Conservation (phyloP, 441 rosid genomes). For the Pelargonium fulgidum region DNA sequence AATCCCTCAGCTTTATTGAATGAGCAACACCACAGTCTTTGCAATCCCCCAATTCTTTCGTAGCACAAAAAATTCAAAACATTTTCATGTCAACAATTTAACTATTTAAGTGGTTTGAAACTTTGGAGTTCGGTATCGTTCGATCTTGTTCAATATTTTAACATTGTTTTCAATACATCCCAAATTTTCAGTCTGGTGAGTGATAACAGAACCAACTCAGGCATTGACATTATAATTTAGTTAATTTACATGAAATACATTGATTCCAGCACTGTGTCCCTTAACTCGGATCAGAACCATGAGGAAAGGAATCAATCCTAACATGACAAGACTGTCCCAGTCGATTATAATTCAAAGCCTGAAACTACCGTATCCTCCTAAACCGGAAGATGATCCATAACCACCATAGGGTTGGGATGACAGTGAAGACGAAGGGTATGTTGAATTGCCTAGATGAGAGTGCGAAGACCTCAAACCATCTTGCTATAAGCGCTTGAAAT, state of each 20-base stretch:
- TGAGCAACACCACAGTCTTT: no score
- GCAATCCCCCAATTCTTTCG: no score
- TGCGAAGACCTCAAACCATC: constrained; percentile 34
- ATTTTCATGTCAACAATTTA: no score
- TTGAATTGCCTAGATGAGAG: constrained; percentile 37
- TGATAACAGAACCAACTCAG: no score
- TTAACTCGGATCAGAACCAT: background rate
- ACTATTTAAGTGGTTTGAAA: no score
- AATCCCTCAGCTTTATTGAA: no score
- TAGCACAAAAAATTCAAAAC: no score
- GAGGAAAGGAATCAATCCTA: background rate
- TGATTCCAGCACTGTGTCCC: background rate
- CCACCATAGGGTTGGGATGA: constrained; percentile 40
- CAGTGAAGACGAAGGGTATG: constrained; percentile 31
- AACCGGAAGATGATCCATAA: constrained; percentile 49
- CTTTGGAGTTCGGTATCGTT: no score
- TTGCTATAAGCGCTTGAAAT: constrained; percentile 36
- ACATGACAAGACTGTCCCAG: background rate
- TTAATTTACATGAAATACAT: constrained; percentile 17
- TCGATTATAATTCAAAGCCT: constrained; percentile 27
- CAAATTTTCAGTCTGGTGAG: background rate
- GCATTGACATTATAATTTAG: background rate
- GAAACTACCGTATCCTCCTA: constrained; percentile 36
- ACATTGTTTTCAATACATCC: background rate
- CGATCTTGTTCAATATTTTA: no score